Evolutionary conservation across 2,329 filamentous ascomycete genomes (phyloP), one percentile per base, ranked within the genome.

Genomic region (Aspergillus glaucus): DNA sequence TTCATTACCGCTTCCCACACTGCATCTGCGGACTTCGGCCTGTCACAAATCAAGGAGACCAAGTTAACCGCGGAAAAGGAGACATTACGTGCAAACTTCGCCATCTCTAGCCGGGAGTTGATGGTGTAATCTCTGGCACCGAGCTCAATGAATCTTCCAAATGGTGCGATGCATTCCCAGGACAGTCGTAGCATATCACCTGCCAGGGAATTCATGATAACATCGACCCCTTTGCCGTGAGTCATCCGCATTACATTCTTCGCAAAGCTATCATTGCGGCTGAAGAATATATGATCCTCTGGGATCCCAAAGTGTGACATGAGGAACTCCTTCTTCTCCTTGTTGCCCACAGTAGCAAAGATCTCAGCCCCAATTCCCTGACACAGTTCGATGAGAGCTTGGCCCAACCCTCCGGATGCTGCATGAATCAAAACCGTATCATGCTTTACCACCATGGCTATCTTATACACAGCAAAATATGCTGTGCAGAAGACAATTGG

Each of bases 121-220:
- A 42, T 49, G 5, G 43, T 2, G 34, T 53, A 22, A 32, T 56
- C 51, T 28, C 48, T 32, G 21, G 52, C 56, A 7, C 54, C 54
- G 14, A 60, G 37, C 17, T 58, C 54, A 15, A 60, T 42, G 28
- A 58, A 46, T 8, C 24, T 50, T 3, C 61, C 61, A 40, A 52
- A 55, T 2, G 48, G 36, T 0, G 60, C 60, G 15, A 60, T 49
- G 40, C 54, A 60, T n/a, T 53, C 34, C 57, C 58, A 62, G 1
- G 53, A 51, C 2, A 50, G 46, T 19, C 56, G 55, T 4, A 62
- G 43, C 2, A 58, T 30, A 6, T 62, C 58, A 10, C 59, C 60
- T 3, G 59, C 53, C 6, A 62, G 46, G 4, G 54, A 58, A 32
- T 60, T 62, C 2, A 63, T 43, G 3, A 58, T 26, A 10, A 47